Conservation (phyloP, 495 filamentous ascomycete genomes). For the Xylaria curta region DNA sequence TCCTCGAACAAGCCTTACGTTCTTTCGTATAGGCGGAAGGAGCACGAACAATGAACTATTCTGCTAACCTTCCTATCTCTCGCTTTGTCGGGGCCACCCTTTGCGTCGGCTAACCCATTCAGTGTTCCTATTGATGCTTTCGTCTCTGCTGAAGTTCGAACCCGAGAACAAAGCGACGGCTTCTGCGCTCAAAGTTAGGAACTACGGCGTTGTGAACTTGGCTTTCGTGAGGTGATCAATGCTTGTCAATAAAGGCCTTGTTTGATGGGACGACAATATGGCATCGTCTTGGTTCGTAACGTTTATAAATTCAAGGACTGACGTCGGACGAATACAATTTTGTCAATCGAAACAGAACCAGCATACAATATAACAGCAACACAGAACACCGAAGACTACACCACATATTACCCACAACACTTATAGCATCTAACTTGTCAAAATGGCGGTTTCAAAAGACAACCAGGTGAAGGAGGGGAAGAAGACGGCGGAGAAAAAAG, state of each 20-base stretch:
- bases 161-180: slow-evolving; percentile 9
- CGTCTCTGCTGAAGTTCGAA: slow-evolving; percentile 13
- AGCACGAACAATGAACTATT: slow-evolving; percentile 1
- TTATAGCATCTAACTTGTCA: slow-evolving; percentile 2
- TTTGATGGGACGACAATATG: slow-evolving; percentile 8
- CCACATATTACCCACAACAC: background rate
- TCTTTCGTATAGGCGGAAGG: background rate
- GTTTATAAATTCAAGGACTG: slow-evolving; percentile 9
- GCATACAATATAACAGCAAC: background rate
- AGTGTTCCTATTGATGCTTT: slow-evolving; percentile 21
- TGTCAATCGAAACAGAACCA: background rate
- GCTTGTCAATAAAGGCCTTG: slow-evolving; percentile 9
- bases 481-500: slow-evolving; percentile 7
- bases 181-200: background rate
- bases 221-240: slow-evolving; percentile 1
- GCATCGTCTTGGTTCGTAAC: background rate
- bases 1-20: background rate
- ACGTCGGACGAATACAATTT: background rate
- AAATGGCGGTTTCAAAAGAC: background rate
- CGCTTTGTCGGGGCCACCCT: slow-evolving; percentile 22
- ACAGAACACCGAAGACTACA: background rate
- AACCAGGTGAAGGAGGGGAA: background rate
- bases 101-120: slow-evolving; percentile 7
- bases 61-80: background rate
- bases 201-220: background rate